Evolutionary conservation across 2,329 filamentous ascomycete species (phyloP).

Genomic region (Dothideomycetidae sp.): DNA sequence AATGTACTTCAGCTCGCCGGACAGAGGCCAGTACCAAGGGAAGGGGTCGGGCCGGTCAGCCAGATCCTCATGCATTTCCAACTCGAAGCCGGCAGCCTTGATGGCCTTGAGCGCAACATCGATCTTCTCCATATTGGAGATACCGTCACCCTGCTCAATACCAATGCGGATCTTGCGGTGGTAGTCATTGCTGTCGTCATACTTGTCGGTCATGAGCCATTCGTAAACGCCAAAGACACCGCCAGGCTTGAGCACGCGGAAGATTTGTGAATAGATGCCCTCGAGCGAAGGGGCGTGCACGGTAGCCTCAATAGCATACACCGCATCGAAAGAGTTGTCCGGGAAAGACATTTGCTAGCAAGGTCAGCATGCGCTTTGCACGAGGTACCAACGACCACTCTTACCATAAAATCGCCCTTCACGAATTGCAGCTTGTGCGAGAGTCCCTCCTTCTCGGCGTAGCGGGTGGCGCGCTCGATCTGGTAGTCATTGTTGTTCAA

Average conservation of each 20-base stretch:
- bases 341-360: slow-evolving; percentile 80
- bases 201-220: slow-evolving; percentile 95
- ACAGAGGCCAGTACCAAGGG: slow-evolving; percentile 90
- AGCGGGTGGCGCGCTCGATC: slow-evolving; percentile 79
- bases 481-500: slow-evolving; percentile 99
- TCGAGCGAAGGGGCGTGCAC: slow-evolving; percentile 84
- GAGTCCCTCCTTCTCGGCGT: slow-evolving; percentile 69
- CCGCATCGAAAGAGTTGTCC: slow-evolving; percentile 81
- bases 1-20: slow-evolving; percentile 73
- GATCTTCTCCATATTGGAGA: slow-evolving; percentile 91
- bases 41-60: slow-evolving; percentile 59
- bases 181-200: slow-evolving; percentile 73
- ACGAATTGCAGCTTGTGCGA: slow-evolving; percentile 68
- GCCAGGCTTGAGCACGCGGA: slow-evolving; percentile 87
- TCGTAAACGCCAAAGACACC: slow-evolving; percentile 96
- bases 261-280: slow-evolving; percentile 89
- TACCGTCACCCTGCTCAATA: slow-evolving; percentile 91
- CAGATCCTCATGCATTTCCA: slow-evolving; percentile 75
- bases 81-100: slow-evolving; percentile 71
- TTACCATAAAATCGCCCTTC: slow-evolving; percentile 91
- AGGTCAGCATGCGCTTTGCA: neutral
- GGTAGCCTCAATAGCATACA: slow-evolving; percentile 95
- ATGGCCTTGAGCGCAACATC: slow-evolving; percentile 71
- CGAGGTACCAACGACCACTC: slow-evolving; percentile 11
- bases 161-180: slow-evolving; percentile 85